Base-by-base conservation (phyloP, 352 stramenopile genomes). In the Ophiocytium majus region DNA sequence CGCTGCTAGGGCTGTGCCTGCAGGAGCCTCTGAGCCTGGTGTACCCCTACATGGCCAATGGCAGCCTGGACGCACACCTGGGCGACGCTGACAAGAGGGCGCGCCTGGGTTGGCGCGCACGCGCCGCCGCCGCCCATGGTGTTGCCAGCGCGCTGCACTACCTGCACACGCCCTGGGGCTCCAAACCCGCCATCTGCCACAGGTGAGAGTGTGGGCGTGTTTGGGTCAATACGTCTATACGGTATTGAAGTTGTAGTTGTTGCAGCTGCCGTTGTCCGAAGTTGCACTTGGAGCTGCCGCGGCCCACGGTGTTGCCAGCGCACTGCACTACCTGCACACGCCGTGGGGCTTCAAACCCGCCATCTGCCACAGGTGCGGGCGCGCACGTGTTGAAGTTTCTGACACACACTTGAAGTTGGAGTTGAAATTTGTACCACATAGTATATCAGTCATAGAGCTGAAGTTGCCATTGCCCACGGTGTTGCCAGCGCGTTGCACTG, bases 41-140 rank as follows among this genome's bases (percentile, higher is more conserved):
- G 34, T 84, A 84, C 80, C 80, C 80, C 9, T 49, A 85, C 82
- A 85, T 82, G 75, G 81, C 50, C 23, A 85, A 85, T 50, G 82
- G 82, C 1, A 85, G 71, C 82, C 76, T 85, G 49, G 71, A 85
- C n/a, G 71, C 63, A 23, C 49, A 82, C 17, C 50, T 85, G 36
- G 28, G 9, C 50, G 81, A 49, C 37, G 66, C 57, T 0, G 80
- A 50, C 0, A 33, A 36, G n/a, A 50, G 80, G 19, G 79, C 49
- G 36, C 57, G 57, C 5, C 80, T 84, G 0, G 49, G 49, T 36
- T 64, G 63, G 10, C 10, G 79, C 35, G 64, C 36, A 14, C 34
- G 80, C 49, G 80, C 79, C 80, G 14, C 63, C 35, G 79, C 79
- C 34, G 80, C 80, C 23, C 80, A 81, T 0, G 82, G 64, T 28